A percentile compares a stretch with the other conserved stretches of the same genome.
Conservation (phyloP, 495 filamentous ascomycete species). For the Viridothelium virens region DNA sequence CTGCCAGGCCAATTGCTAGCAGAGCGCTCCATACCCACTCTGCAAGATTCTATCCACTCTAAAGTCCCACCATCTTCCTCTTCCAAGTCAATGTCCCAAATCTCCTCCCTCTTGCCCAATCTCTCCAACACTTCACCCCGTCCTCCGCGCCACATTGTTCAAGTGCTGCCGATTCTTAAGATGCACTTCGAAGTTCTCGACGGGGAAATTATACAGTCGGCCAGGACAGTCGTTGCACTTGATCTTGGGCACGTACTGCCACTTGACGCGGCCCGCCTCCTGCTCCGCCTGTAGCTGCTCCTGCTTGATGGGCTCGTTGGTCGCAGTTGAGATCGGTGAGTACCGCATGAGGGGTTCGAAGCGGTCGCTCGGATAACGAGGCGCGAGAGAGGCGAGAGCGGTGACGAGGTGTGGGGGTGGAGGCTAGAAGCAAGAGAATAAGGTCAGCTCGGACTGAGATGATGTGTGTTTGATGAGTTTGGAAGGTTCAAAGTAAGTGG, state of each 20-base stretch:
- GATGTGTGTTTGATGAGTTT: no score
- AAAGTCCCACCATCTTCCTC: neutral
- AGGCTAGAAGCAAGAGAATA: constrained; percentile 48
- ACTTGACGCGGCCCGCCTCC: constrained; percentile 51
- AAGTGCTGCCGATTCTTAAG: constrained; percentile 73
- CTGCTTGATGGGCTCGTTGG: constrained; percentile 36
- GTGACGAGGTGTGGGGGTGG: constrained; percentile 71
- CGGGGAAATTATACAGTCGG: constrained; percentile 81
- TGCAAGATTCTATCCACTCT: neutral
- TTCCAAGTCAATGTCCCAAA: neutral
- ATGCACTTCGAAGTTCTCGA: constrained; percentile 86
- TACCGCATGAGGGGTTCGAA: constrained; percentile 88
- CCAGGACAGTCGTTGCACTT: constrained; percentile 85
- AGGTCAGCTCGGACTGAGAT: constrained; percentile 18
- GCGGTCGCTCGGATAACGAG: constrained; percentile 60
- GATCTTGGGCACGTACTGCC: constrained; percentile 74
- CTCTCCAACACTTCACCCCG: constrained; percentile 22
- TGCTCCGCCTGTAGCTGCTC: constrained; percentile 43
- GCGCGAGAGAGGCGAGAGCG: constrained; percentile 56
- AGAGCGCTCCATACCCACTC: neutral
- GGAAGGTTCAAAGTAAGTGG: no score
- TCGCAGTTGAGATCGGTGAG: constrained; percentile 46
- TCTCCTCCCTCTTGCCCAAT: constrained; percentile 9
- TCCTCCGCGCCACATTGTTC: constrained; percentile 58
- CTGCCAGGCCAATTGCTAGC: neutral